phyloP scores from a whole-genome alignment of 176 grass and related monocot species.

The Oryza punctata region DNA sequence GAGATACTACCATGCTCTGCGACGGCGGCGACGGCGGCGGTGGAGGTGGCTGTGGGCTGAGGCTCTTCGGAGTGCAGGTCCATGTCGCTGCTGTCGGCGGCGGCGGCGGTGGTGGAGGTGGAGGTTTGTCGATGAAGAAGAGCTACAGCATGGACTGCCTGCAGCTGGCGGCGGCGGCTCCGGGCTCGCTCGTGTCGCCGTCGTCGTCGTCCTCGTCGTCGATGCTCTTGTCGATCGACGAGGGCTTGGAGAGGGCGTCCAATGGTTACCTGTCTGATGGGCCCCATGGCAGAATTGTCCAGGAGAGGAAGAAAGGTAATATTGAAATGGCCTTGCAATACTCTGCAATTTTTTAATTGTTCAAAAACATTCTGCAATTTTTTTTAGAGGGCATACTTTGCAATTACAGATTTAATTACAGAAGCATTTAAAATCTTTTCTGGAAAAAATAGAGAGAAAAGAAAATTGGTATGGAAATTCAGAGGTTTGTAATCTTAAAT shows the following conservation, averaged over 20 bases:
- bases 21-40: background rate
- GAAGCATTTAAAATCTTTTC: background rate
- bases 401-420: background rate
- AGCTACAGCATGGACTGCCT: slow-evolving; percentile 79
- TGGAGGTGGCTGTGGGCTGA: slow-evolving; percentile 28
- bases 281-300: slow-evolving; percentile 54
- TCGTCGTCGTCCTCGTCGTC: slow-evolving; percentile 56
- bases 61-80: slow-evolving; percentile 92
- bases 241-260: slow-evolving; percentile 61
- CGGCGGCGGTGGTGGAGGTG: background rate
- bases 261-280: slow-evolving; percentile 83
- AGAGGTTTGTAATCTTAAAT: background rate
- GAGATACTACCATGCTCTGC: slow-evolving; percentile 36
- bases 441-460: background rate
- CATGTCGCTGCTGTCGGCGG: slow-evolving; percentile 32
- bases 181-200: slow-evolving; percentile 48
- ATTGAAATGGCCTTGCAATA: background rate
- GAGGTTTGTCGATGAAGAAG: slow-evolving; percentile 57
- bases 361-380: too few species aligned
- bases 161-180: slow-evolving; percentile 38
- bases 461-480: background rate
- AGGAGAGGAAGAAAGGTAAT: slow-evolving; percentile 89
- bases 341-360: background rate
- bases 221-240: slow-evolving; percentile 63
- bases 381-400: background rate